phyloP scores from a whole-genome alignment of 371 early-diverging fungal genomes.

The Conidiobolus incongruus region DNA sequence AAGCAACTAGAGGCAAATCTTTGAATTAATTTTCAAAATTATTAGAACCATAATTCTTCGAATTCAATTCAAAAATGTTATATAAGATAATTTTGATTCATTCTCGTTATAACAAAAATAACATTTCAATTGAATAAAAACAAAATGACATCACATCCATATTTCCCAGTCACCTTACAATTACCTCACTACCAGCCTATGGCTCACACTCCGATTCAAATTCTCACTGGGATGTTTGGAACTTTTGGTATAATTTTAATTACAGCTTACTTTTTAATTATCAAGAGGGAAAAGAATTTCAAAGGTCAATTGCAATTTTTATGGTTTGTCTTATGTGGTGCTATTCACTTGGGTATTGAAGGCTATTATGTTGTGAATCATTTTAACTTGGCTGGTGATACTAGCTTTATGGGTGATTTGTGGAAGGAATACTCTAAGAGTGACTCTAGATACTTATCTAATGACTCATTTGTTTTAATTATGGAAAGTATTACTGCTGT shows the following conservation, averaged over 20 bases:
- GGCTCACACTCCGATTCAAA: constrained; percentile 10
- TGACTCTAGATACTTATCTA: constrained; percentile 67
- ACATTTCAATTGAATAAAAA: no score
- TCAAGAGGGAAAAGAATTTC: constrained; percentile 6
- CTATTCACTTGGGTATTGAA: constrained; percentile 68
- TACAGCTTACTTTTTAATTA: constrained; percentile 8
- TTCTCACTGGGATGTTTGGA: constrained; percentile 15
- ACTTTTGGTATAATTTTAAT: constrained; percentile 11
- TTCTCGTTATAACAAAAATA: no score
- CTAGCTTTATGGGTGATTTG: constrained; percentile 38
- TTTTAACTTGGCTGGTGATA: constrained; percentile 30
- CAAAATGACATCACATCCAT: constrained; percentile 20
- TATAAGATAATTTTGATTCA: no score
- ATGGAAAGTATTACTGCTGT: constrained; percentile 80
- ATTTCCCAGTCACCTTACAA: constrained; percentile 22
- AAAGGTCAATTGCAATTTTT: constrained; percentile 20
- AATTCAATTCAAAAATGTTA: no score
- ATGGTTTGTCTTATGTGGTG: constrained; percentile 59
- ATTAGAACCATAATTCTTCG: no score
- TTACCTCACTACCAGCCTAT: constrained; percentile 27
- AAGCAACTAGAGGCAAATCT: no score
- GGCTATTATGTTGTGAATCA: constrained; percentile 56
- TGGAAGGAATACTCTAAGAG: constrained; percentile 84
- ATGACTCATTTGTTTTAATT: constrained; percentile 49
- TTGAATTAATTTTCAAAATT: no score